Percentiles rank a stretch among this genome's conserved stretches.
Conservation (phyloP, 2,329 filamentous ascomycete species). For the Colletotrichum endophyticum region DNA sequence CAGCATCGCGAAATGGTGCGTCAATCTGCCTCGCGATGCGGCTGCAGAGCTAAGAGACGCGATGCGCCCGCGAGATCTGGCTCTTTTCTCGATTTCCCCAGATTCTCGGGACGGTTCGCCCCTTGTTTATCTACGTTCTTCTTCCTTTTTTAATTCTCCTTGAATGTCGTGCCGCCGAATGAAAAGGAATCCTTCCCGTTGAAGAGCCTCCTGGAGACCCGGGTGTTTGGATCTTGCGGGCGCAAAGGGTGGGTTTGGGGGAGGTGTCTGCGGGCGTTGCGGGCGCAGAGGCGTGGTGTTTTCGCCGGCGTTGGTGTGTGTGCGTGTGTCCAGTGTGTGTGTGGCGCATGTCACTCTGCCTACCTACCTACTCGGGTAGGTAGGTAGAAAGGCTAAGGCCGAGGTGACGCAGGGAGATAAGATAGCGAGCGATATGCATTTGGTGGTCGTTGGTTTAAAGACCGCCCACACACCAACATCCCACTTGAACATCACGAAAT, state of each 20-base stretch:
- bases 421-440: background rate
- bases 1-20: background rate
- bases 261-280: background rate
- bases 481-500: background rate
- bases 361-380: background rate
- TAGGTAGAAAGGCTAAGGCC: background rate
- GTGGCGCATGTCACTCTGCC: background rate
- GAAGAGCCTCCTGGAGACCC: background rate
- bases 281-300: slow-evolving; percentile 2
- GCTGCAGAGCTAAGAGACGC: background rate
- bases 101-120: slow-evolving; percentile 4
- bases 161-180: background rate
- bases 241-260: slow-evolving; percentile 18
- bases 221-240: slow-evolving; percentile 17
- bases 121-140: background rate
- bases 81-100: background rate
- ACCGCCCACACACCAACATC: background rate
- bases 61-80: background rate
- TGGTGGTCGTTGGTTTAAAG: background rate
- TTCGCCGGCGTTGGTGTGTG: background rate
- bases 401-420: background rate
- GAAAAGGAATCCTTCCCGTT: background rate
- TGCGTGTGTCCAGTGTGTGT: background rate
- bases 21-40: background rate
- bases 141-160: background rate